Evolutionary conservation across 1,284 basidiomycete genomes (phyloP).

Genomic region (Entoloma clypeatum): DNA sequence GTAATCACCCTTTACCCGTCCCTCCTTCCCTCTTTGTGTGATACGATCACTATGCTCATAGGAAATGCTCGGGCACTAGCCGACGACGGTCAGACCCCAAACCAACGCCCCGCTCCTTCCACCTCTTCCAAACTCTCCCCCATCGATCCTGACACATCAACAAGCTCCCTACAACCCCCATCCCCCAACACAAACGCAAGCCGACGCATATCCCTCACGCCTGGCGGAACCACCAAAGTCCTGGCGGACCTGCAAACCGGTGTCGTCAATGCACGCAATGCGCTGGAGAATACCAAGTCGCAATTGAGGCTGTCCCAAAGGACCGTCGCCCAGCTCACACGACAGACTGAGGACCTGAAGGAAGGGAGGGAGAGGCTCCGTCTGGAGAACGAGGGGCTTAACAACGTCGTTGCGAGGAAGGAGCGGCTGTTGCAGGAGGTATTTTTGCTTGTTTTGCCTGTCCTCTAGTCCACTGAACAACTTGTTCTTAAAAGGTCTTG

Average conservation of each 20-base stretch:
- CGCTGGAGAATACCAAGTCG: conserved; percentile 78
- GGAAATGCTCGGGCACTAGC: conserved; percentile 78
- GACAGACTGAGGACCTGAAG: conserved; percentile 82
- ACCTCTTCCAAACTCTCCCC: conserved; percentile 27
- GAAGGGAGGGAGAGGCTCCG: conserved; percentile 76
- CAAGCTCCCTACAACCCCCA: conserved; percentile 31
- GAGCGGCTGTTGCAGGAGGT: conserved; percentile 82
- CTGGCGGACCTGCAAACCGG: conserved; percentile 79
- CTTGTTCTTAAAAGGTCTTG: conserved; percentile 47
- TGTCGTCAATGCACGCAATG: conserved; percentile 73
- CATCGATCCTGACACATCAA: conserved; percentile 28
- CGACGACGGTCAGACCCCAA: conserved; percentile 54
- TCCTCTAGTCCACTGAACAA: neutral
- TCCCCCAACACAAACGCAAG: conserved; percentile 48
- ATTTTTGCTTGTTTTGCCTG: conserved; percentile 18
- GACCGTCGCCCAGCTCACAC: conserved; percentile 73
- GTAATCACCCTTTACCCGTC: conserved; percentile 25
- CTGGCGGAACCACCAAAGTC: conserved; percentile 77
- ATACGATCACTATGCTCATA: conserved; percentile 32
- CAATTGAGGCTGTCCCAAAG: conserved; percentile 76
- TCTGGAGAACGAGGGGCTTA: conserved; percentile 80
- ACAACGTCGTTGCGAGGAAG: conserved; percentile 82
- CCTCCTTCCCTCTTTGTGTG: conserved; percentile 17
- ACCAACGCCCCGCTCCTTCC: conserved; percentile 28
- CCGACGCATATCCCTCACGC: conserved; percentile 60